Base-by-base conservation (phyloP, 2,329 filamentous ascomycete species). In the Alternaria triticina region DNA sequence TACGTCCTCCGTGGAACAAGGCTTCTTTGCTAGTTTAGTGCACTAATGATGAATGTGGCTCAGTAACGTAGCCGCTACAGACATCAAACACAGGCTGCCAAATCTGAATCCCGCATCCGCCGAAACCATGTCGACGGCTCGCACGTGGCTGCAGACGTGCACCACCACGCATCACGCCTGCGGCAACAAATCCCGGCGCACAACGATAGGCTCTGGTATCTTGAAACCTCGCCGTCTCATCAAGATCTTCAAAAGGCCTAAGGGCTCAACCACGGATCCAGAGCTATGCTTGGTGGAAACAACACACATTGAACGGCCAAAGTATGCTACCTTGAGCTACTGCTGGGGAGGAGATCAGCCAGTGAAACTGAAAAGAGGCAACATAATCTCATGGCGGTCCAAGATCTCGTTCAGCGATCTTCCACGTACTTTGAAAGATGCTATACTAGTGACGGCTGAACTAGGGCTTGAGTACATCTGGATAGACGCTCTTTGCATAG, bases 401-500 rank as follows among this genome's bases (percentile, higher is more conserved):
- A 10, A 30, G 11, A 28, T 56, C 17, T 23, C 54, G 7, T 56
- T 40, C 8, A 11, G 12, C 6, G 11, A 56, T 22, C 23, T 56
- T 11, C 54, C 54, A 6, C 54, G 23, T 15, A 54, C 49, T 12
- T 10, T 59, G 2, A 33, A 44, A 15, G 57, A 59, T 59, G 57
- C 57, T 3, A 43, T 54, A 27, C 8, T 45, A 9, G 46, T 59
- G 15, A 9, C 36, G 17, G 20, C 13, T 15, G 40, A 23, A 10
- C 36, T 59, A 20, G 57, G 23, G 11, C 23, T 49, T 2, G 25
- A 54, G 5, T 59, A 44, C 23, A 9, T 59, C 11, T 59, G 57
- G 57, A 22, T 59, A 11, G 57, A 59, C 12, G 46, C 46, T 13
- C 43, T 59, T n/a, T 59, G 57, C 57, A 59, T 59, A 27, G 30